Evolutionary conservation across 108 stramenopile genomes (phyloP).

Genomic region (Cyclotella baltica): DNA sequence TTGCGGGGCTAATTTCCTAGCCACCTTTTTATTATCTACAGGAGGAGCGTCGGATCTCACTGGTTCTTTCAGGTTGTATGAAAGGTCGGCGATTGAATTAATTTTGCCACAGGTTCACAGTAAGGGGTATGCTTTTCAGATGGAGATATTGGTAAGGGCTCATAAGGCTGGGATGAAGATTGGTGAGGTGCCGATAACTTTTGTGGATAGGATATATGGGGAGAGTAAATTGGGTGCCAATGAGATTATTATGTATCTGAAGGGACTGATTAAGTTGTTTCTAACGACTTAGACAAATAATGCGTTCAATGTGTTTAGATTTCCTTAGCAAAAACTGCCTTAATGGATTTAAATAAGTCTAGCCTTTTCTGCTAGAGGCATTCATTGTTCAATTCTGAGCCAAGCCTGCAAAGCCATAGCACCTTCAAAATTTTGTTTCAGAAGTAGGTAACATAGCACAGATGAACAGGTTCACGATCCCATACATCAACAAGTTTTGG

Average conservation of each 20-base stretch:
- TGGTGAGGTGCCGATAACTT: constrained; percentile 95
- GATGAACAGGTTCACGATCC: no score
- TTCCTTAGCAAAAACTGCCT: no score
- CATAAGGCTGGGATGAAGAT: constrained; percentile 82
- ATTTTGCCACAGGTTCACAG: constrained; percentile 87
- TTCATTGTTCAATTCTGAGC: no score
- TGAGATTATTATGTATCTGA: constrained; percentile 95
- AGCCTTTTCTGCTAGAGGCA: no score
- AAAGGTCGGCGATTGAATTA: constrained; percentile 82
- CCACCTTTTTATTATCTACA: constrained; percentile 91
- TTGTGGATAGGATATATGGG: constrained; percentile 98
- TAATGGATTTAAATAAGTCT: no score
- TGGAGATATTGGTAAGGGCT: constrained; percentile 97
- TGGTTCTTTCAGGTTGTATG: constrained; percentile 96
- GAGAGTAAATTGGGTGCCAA: constrained; percentile 96
- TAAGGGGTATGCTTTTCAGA: constrained; percentile 98
- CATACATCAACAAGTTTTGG: no score
- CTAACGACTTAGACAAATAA: constrained; percentile 91
- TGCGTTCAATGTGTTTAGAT: no score
- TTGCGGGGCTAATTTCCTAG: constrained; percentile 96
- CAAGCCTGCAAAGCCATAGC: no score
- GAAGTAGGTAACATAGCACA: no score
- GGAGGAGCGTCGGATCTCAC: constrained; percentile 93
- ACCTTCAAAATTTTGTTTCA: no score
- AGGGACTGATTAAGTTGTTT: constrained; percentile 90